These are phyloP conservation scores for Penicillium lividum DNA, from an alignment of 495 filamentous ascomycete genomes.

Conservation along the genomic window DNA sequence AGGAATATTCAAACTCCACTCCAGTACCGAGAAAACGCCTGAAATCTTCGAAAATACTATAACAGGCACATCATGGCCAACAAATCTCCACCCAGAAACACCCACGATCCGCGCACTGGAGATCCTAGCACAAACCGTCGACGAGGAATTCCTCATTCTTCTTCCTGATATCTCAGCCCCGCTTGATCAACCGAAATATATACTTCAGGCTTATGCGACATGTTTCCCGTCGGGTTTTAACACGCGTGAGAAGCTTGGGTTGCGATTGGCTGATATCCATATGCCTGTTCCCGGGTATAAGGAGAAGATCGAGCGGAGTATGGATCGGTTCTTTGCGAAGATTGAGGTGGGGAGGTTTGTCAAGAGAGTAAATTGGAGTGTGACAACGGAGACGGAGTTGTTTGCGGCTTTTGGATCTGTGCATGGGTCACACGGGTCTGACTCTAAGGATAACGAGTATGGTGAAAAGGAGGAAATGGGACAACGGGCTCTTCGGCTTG, in stretches of 20 bases:
- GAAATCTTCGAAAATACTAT: constrained; percentile 45
- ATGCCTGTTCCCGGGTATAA: constrained; percentile 66
- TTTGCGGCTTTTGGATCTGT: constrained; percentile 51
- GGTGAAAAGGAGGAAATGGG: constrained; percentile 42
- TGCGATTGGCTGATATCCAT: constrained; percentile 67
- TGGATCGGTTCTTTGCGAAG: constrained; percentile 72
- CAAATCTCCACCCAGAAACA: constrained; percentile 23
- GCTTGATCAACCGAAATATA: constrained; percentile 44
- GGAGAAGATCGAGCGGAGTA: constrained; percentile 69
- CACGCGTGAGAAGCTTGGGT: constrained; percentile 62
- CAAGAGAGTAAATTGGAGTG: constrained; percentile 58
- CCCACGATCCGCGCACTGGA: constrained; percentile 22
- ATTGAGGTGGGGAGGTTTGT: constrained; percentile 43
- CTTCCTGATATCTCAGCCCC: constrained; percentile 43
- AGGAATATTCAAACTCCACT: constrained; percentile 53
- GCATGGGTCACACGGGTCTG: constrained; percentile 21
- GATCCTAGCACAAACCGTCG: constrained; percentile 21
- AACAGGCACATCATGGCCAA: constrained; percentile 45
- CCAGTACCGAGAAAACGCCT: constrained; percentile 14
- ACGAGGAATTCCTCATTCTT: constrained; percentile 70
- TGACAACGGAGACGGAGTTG: constrained; percentile 58
- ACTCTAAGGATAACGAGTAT: background rate
- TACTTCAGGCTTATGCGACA: constrained; percentile 64
- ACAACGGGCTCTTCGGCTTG: constrained; percentile 35
- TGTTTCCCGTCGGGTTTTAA: constrained; percentile 77